Evolutionary conservation across 352 stramenopile species (phyloP).

Genomic region (Thalassiosira hispida): DNA sequence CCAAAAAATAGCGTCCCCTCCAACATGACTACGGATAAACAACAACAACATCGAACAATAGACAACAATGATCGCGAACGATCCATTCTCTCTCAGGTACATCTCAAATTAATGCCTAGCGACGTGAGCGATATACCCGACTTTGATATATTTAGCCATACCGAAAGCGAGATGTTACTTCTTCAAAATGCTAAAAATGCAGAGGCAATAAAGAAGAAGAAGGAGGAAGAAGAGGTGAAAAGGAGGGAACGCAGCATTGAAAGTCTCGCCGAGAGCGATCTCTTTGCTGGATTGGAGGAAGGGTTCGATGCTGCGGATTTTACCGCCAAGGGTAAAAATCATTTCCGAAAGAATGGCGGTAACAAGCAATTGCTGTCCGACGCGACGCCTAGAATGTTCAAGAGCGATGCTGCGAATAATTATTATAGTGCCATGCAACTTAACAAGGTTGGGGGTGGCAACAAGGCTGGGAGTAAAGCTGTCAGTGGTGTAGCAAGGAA

Average conservation of each 20-base stretch:
- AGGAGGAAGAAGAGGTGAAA: conserved; percentile 1
- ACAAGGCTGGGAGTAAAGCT: too few relatives aligned
- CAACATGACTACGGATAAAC: not conserved
- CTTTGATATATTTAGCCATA: not conserved
- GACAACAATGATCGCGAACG: not conserved
- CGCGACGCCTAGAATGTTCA: too few relatives aligned
- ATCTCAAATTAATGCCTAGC: not conserved
- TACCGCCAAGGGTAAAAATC: too few relatives aligned
- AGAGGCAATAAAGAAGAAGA: not conserved
- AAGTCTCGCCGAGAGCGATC: not conserved
- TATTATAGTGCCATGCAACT: too few relatives aligned
- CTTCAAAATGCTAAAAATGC: not conserved
- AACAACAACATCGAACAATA: not conserved
- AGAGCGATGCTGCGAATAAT: too few relatives aligned
- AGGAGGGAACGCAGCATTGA: conserved; percentile 4
- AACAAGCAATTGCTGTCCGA: too few relatives aligned
- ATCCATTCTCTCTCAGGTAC: not conserved
- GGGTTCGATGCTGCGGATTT: too few relatives aligned
- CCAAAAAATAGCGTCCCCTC: not conserved
- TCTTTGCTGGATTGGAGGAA: not conserved
- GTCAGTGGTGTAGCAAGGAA: too few relatives aligned
- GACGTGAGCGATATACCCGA: not conserved
- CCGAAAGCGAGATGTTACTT: not conserved
- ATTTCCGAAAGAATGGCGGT: too few relatives aligned
- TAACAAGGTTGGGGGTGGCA: too few relatives aligned